phyloP scores from a whole-genome alignment of 164 flowering plant genomes.

The Brasenia schreberi region DNA sequence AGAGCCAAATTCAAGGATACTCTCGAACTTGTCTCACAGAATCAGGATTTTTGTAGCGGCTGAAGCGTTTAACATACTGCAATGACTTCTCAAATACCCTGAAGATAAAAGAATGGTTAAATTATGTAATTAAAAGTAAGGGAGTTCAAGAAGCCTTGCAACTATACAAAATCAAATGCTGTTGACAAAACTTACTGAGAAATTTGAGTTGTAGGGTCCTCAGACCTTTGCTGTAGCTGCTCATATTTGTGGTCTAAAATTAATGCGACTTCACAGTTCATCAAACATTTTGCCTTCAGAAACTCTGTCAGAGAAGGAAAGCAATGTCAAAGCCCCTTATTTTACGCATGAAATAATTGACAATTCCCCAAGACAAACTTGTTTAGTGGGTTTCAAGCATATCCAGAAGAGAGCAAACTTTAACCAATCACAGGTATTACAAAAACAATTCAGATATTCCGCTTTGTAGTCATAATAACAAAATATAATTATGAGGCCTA shows the following conservation, averaged over 20 bases:
- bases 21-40: conserved; percentile 97
- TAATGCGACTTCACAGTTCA: conserved; percentile 95
- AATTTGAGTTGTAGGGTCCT: conserved; percentile 79
- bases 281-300: conserved; percentile 92
- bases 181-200: conserved; percentile 63
- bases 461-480: no score
- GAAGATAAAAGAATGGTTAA: conserved; percentile 6
- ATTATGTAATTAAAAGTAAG: not conserved
- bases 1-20: conserved; percentile 44
- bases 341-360: no score
- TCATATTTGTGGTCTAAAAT: conserved; percentile 89
- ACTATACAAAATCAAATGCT: not conserved
- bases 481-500: no score
- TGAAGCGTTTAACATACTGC: conserved; percentile 97
- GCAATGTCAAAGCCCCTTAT: no score
- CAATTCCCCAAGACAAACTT: no score
- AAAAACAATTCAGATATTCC: no score
- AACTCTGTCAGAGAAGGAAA: conserved; percentile 81
- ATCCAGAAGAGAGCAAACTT: no score
- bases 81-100: conserved; percentile 96
- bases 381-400: no score
- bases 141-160: not conserved
- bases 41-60: conserved; percentile 96
- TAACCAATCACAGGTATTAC: no score
- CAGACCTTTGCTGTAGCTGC: conserved; percentile 84